These are phyloP conservation scores for Leishmania guyanensis DNA, from an alignment of 208 protist species.

Conservation along the genomic window DNA sequence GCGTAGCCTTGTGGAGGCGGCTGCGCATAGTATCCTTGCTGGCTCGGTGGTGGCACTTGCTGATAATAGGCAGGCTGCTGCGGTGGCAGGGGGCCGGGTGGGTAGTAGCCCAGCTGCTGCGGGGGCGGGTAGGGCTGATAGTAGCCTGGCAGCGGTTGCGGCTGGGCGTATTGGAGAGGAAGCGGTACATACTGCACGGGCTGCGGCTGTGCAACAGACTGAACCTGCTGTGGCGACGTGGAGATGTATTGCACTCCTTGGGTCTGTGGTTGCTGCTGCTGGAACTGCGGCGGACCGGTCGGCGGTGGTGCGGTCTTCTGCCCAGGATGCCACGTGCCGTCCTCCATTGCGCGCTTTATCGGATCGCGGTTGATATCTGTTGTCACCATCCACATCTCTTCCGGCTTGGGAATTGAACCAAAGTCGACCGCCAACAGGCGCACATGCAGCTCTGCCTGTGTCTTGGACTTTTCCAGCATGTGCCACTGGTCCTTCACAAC, in stretches of 20 bases:
- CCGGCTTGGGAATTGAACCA: conserved; percentile 34
- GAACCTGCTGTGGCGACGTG: conserved; percentile 8
- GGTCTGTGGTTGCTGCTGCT: neutral
- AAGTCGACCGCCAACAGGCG: conserved; percentile 77
- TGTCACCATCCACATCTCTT: conserved; percentile 66
- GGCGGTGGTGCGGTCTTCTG: conserved; percentile 35
- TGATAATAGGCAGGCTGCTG: conserved; percentile 3
- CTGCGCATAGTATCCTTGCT: conserved; percentile 20
- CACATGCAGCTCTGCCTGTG: conserved; percentile 61
- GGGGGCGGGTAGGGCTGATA: conserved; percentile 27
- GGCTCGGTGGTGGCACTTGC: conserved; percentile 6
- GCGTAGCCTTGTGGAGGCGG: conserved; percentile 33
- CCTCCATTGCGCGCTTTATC: conserved; percentile 44
- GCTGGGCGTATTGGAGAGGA: conserved; percentile 13
- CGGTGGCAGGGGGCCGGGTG: conserved; percentile 2
- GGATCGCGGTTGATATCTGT: conserved; percentile 57
- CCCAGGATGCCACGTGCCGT: conserved; percentile 44
- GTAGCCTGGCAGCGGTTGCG: conserved; percentile 15
- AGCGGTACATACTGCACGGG: conserved; percentile 17
- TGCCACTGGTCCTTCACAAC: conserved; percentile 74
- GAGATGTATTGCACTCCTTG: neutral
- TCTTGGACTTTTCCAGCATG: conserved; percentile 59
- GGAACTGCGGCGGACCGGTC: conserved; percentile 18
- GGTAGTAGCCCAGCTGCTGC: conserved; percentile 28
- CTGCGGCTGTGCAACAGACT: conserved; percentile 9